Evolutionary conservation across 2,329 filamentous ascomycete species (phyloP).

Genomic region (Cadophora sp.): DNA sequence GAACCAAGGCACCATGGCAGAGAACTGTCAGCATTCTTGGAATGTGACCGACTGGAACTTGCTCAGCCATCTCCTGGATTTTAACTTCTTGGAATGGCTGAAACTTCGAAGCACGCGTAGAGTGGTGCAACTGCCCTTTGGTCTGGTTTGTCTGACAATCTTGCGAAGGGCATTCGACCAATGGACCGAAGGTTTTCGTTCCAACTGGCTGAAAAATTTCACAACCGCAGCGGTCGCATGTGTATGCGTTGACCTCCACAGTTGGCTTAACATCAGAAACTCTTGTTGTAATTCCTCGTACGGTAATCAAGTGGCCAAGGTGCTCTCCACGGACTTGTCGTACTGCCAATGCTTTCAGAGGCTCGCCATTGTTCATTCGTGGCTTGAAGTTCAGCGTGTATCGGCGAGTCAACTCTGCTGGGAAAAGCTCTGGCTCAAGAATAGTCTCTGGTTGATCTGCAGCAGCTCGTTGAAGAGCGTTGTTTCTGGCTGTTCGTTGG

Average conservation of each 20-base stretch:
- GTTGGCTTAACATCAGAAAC: slow-evolving; percentile 98
- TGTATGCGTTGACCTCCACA: slow-evolving; percentile 97
- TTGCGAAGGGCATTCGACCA: slow-evolving; percentile 86
- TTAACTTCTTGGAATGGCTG: slow-evolving; percentile 98
- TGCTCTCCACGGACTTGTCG: slow-evolving; percentile 92
- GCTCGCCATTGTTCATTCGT: slow-evolving; percentile 72
- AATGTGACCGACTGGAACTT: slow-evolving; percentile 97
- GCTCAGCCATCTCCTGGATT: slow-evolving; percentile 98
- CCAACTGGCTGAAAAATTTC: slow-evolving; percentile 97
- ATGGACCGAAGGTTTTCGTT: slow-evolving; percentile 87
- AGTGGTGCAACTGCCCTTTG: slow-evolving; percentile 92
- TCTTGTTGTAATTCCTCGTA: slow-evolving; percentile 91
- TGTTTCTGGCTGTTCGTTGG: slow-evolving; percentile 85
- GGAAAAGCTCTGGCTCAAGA: slow-evolving; percentile 79
- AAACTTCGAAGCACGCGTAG: slow-evolving; percentile 96
- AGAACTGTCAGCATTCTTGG: slow-evolving; percentile 88
- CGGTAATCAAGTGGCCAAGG: slow-evolving; percentile 89
- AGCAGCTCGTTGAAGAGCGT: slow-evolving; percentile 71
- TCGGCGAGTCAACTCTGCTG: slow-evolving; percentile 86
- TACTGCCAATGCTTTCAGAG: slow-evolving; percentile 77
- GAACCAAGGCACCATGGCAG: slow-evolving; percentile 85
- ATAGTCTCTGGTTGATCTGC: slow-evolving; percentile 70
- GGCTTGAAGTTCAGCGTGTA: slow-evolving; percentile 98
- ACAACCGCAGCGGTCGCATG: slow-evolving; percentile 93
- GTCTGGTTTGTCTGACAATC: slow-evolving; percentile 90